phyloP scores from a whole-genome alignment of 495 filamentous ascomycete genomes.

The Cudoniella acicularis region DNA sequence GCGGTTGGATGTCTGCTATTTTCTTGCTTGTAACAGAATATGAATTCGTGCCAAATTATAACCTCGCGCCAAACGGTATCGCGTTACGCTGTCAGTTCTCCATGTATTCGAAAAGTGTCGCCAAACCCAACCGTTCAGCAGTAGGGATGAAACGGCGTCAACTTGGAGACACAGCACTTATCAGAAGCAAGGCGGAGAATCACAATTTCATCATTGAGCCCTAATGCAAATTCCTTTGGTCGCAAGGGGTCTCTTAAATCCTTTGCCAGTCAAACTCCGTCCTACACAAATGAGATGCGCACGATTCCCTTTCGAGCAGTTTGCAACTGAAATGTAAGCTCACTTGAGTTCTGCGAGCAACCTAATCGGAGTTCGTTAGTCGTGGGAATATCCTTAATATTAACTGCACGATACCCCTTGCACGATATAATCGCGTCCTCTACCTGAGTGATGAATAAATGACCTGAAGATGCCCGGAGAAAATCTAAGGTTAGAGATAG shows the following conservation, averaged over 20 bases:
- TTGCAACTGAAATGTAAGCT: constrained; percentile 15
- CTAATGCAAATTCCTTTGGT: background rate
- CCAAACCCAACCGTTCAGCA: background rate
- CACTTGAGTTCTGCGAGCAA: constrained; percentile 14
- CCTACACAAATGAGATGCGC: background rate
- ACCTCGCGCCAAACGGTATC: too few relatives aligned
- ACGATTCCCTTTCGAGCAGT: constrained; percentile 3
- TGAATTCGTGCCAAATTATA: too few relatives aligned
- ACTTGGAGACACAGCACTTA: background rate
- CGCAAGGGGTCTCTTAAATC: background rate
- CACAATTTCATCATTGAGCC: background rate
- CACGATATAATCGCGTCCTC: background rate
- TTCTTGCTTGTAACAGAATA: too few relatives aligned
- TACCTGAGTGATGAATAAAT: constrained; percentile 10
- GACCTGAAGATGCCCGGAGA: constrained; percentile 10
- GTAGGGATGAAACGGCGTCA: background rate
- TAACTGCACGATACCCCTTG: constrained; percentile 1
- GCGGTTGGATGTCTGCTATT: too few relatives aligned
- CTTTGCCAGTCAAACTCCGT: background rate
- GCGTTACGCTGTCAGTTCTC: too few relatives aligned
- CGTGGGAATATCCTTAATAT: constrained; percentile 18
- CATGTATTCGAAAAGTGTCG: too few relatives aligned
- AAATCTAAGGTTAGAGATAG: constrained; percentile 19
- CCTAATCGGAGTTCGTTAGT: constrained; percentile 10
- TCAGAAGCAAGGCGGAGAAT: background rate